Base-by-base conservation (phyloP, 1,284 basidiomycete genomes). In the Schizophyllum commune region DNA sequence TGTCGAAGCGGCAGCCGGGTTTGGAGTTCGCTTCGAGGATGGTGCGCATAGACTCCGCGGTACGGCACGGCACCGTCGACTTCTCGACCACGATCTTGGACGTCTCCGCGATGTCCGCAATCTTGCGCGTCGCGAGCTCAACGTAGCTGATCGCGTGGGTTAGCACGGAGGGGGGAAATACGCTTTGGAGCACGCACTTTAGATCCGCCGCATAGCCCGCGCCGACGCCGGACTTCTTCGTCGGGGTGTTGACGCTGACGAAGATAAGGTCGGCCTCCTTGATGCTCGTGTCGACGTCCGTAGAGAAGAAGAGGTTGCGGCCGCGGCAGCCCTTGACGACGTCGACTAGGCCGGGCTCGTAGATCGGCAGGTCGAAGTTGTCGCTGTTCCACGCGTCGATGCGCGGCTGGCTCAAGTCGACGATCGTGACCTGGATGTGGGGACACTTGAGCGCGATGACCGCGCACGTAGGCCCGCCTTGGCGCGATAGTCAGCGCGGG, bases 51-150 rank as follows among this genome's bases (percentile, higher is more conserved):
- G 95, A 96, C 74, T 97, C 93, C 63, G 96, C 96, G 8, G 96
- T 99, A 66, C 96, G 88, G 79, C 96, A 98, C 47, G 96, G 96
- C 32, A 99, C 96, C 2, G 96, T 99, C 19, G 96, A 99, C 77
- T 99, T 99, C 73, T 99, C 97, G 61, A 99, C 96, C 65, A 99
- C 96, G 70, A 99, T 99, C 82, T 99, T 99, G 74, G 87, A 91
- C 6, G 91, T 86, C 47, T 81, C 91, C 47, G 97, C 92, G 61
- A 98, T 90, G 59, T 86, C 85, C 54, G 97, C 96, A 68, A 99
- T 99, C 67, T 91, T 91, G 66, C 96, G 93, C 52, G 97, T 98
- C 53, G 96, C 96, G 32, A 91, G 85, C 73, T 99, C 96, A 67
- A 98, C 92, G 76, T 95, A 98, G 80, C 94, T 97, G 63, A 51